Evolutionary conservation across 352 stramenopile genomes (phyloP), one percentile per base, ranked within the genome.

Genomic region (Phytophthora uliginosa): DNA sequence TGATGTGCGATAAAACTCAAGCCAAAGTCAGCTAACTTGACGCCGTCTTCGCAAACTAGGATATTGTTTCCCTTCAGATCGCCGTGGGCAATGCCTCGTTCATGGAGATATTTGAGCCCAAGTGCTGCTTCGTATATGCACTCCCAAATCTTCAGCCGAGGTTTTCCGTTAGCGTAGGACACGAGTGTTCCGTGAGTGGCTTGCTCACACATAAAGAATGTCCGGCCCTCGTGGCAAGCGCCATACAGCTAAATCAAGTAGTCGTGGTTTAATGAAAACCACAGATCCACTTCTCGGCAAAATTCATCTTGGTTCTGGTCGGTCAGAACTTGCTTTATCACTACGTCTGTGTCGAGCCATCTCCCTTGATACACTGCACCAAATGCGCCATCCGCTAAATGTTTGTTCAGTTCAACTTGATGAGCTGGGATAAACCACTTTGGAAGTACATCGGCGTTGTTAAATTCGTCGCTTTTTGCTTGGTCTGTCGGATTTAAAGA

Each of bases 231-330:
- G 20, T 42, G 31, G 36, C 31, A 59, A 5, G 42, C 63, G 3
- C 63, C 54, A n/a, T 65, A 59, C 42, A 71, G 31, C 17, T 59
- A 53, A 24, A 71, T 38, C 15, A 65, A 7, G n/a, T 81, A 53
- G 0, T 38, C 54, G 20, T 82, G 75, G 5, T 73, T 70, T 10
- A 85, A 26, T 5, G 48, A 42, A 31, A 64, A 68, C 75, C 75
- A 79, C 12, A 76, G 20, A 9, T 77, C 20, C 7, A 47, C 66
- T 74, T 79, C 36, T 45, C 33, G 56, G 58, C 12, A 31, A 63
- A 74, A 55, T 22, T 50, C 42, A 7, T 24, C 20, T 22, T 24
- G 17, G 18, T 50, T 22, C 18, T 50, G 18, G 15, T 22, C 18
- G 20, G 17, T 7, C 18, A 22, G 36, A 45, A 45, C 36, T 45